Percentiles rank a stretch among this genome's conserved stretches.
phyloP scores from a whole-genome alignment of 768 basidiomycete genomes.

The Mycena haematopus region DNA sequence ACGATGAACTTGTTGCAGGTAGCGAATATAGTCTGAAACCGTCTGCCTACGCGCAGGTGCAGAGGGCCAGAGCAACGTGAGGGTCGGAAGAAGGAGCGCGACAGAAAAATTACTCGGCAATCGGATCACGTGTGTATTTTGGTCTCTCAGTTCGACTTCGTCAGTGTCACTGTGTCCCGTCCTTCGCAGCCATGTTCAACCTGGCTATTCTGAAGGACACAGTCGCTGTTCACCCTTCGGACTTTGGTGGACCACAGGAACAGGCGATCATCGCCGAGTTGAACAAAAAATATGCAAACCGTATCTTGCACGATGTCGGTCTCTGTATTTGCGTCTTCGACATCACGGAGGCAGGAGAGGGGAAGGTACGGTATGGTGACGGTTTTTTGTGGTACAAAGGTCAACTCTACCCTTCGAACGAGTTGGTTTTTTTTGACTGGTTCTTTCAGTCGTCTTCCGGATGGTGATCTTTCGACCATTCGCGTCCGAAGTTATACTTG shows the following conservation, averaged over 20 bases:
- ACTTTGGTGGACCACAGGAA: constrained; percentile 80
- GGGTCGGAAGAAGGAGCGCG: background rate
- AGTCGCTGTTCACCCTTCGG: constrained; percentile 84
- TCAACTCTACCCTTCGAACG: constrained; percentile 35
- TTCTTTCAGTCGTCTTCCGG: constrained; percentile 76
- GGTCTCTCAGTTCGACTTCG: background rate
- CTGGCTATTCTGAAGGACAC: constrained; percentile 73
- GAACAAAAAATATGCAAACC: constrained; percentile 96
- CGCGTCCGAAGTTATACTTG: constrained; percentile 86
- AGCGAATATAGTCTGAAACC: background rate
- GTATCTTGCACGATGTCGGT: constrained; percentile 88
- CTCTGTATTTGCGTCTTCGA: constrained; percentile 93
- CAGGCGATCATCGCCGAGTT: constrained; percentile 85
- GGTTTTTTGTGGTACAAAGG: constrained; percentile 95
- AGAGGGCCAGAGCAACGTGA: background rate
- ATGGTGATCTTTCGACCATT: constrained; percentile 94
- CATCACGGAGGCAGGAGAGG: constrained; percentile 84
- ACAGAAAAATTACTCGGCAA: background rate
- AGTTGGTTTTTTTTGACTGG: constrained; percentile 2
- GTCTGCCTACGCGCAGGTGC: background rate
- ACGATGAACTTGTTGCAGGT: background rate
- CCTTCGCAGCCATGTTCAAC: constrained; percentile 46
- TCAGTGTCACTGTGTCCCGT: too few species aligned
- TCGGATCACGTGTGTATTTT: background rate
- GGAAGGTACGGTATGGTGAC: constrained; percentile 93